A percentile compares a stretch with the other conserved stretches of the same genome.
phyloP scores from a whole-genome alignment of 108 stramenopile genomes.

The Bacterosira constricta region DNA sequence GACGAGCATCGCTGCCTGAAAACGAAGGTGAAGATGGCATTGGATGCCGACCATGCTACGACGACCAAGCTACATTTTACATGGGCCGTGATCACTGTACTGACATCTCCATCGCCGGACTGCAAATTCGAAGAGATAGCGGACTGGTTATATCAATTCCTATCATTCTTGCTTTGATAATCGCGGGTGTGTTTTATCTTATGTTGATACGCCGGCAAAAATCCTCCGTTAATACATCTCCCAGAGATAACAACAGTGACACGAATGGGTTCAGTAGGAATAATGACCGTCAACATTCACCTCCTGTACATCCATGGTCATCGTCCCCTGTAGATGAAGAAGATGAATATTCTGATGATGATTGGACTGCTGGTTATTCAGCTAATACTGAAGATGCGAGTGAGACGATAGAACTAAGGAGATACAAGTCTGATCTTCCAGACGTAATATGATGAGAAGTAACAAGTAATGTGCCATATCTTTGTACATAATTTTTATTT shows the following conservation, averaged over 20 bases:
- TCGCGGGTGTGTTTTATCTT: background rate
- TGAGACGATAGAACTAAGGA: slow-evolving; percentile 15
- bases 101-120: slow-evolving; percentile 17
- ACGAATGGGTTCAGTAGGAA: background rate
- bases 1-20: slow-evolving; percentile 31
- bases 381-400: slow-evolving; percentile 18
- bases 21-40: slow-evolving; percentile 30
- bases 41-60: slow-evolving; percentile 45
- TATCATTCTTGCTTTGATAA: slow-evolving; percentile 3
- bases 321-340: slow-evolving; percentile 12
- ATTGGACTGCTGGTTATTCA: slow-evolving; percentile 46
- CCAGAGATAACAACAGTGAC: background rate
- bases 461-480: too few species aligned
- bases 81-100: slow-evolving; percentile 41
- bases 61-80: slow-evolving; percentile 30
- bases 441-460: background rate
- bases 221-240: background rate
- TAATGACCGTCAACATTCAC: background rate
- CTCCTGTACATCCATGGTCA: slow-evolving; percentile 6
- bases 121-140: slow-evolving; percentile 27
- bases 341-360: slow-evolving; percentile 42
- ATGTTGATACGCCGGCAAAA: slow-evolving; percentile 20
- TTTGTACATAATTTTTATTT: too few species aligned
- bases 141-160: background rate
- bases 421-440: background rate